Evolutionary conservation across 768 basidiomycete genomes (phyloP).

Genomic region (Naganishia friedmannii): DNA sequence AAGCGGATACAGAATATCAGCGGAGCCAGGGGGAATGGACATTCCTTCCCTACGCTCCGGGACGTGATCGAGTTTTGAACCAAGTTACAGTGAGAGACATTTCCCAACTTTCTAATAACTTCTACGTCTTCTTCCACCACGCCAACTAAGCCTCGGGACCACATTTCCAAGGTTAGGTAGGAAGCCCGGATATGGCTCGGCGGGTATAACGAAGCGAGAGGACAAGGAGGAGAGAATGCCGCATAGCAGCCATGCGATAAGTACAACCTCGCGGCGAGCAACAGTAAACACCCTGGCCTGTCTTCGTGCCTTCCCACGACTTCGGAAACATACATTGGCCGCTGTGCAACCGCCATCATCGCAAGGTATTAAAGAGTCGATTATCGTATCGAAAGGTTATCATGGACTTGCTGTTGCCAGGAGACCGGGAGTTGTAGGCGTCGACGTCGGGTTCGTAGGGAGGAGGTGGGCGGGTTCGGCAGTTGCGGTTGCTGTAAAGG

Average conservation of each 20-base stretch:
- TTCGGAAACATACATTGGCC: background rate
- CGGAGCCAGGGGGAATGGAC: background rate
- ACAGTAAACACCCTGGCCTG: background rate
- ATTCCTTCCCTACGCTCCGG: background rate
- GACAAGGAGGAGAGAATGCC: too few relatives aligned
- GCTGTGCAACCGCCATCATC: background rate
- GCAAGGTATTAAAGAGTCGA: background rate
- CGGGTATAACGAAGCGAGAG: too few relatives aligned
- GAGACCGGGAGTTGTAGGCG: background rate
- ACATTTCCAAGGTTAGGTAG: too few relatives aligned
- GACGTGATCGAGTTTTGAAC: too few relatives aligned
- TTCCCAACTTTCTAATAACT: too few relatives aligned
- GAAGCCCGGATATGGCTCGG: too few relatives aligned
- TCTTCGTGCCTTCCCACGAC: constrained; percentile 11
- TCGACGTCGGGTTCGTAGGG: too few relatives aligned
- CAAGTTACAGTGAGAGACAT: constrained; percentile 5
- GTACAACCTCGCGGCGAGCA: too few relatives aligned
- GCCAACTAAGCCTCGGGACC: too few relatives aligned
- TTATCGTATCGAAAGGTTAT: background rate
- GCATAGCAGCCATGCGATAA: too few relatives aligned
- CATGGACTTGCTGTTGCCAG: background rate
- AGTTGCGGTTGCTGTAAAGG: background rate
- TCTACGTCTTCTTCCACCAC: too few relatives aligned
- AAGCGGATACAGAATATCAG: too few relatives aligned
- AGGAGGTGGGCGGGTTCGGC: constrained; percentile 15